These are phyloP conservation scores for Fusarium floridanum DNA, from an alignment of 2,329 filamentous ascomycete species.

Conservation along the genomic window DNA sequence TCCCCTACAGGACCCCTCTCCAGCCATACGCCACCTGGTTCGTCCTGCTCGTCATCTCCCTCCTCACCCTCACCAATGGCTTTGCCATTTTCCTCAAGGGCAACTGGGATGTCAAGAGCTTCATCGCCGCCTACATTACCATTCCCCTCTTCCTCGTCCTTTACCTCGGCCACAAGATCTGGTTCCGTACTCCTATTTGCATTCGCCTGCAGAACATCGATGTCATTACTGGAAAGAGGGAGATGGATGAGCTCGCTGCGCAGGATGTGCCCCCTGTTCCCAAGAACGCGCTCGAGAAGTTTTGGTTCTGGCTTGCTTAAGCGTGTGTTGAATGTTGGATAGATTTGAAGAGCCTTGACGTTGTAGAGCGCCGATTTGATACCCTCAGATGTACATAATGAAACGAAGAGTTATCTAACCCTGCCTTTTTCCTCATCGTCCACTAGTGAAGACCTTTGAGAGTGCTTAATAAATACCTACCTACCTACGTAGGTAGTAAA, in stretches of 20 bases:
- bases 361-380: conserved; percentile 6
- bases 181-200: conserved; percentile 34
- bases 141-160: conserved; percentile 34
- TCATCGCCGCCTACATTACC: conserved; percentile 38
- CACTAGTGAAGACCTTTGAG: not conserved
- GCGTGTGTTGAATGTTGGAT: not conserved
- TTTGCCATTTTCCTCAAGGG: conserved; percentile 34
- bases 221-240: conserved; percentile 66
- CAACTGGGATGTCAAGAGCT: conserved; percentile 29
- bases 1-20: conserved; percentile 65
- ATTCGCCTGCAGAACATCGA: conserved; percentile 24
- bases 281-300: conserved; percentile 64
- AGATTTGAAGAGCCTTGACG: not conserved
- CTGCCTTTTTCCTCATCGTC: not conserved
- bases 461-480: not conserved
- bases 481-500: not conserved
- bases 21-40: conserved; percentile 70
- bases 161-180: conserved; percentile 35
- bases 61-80: conserved; percentile 37
- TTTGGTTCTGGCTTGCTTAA: conserved; percentile 70
- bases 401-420: not conserved
- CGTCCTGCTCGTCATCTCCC: conserved; percentile 25
- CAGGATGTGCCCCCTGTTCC: conserved; percentile 61
- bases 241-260: conserved; percentile 71
- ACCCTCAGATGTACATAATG: conserved; percentile 16